Conservation (phyloP, 148 eudicot species). For the Tetragonia tetragonoides region DNA sequence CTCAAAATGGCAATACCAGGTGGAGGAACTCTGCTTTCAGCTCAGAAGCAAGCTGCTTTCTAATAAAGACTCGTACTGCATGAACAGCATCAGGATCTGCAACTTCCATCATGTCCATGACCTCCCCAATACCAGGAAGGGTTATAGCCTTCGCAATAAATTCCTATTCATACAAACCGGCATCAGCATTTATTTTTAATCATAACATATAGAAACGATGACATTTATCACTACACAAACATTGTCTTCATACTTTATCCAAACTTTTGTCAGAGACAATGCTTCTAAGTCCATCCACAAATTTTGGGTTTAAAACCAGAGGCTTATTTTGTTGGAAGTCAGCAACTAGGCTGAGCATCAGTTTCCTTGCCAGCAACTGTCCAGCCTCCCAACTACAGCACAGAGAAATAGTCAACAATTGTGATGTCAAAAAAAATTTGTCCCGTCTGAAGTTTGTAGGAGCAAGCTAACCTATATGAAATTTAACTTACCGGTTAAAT, state of each 20-base stretch:
- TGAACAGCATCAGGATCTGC: constrained; percentile 99
- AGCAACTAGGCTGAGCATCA: constrained; percentile 84
- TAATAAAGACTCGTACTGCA: constrained; percentile 76
- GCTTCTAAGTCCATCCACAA: constrained; percentile 72
- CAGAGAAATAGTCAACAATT: neutral
- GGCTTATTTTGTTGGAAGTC: constrained; percentile 83
- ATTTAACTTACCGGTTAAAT: constrained; percentile 72
- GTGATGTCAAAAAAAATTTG: neutral
- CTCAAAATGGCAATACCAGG: constrained; percentile 42
- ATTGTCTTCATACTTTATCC: constrained; percentile 59
- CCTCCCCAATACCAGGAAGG: constrained; percentile 89
- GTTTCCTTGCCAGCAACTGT: constrained; percentile 74
- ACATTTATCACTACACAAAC: neutral
- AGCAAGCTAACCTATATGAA: neutral
- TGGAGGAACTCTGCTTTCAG: constrained; percentile 60
- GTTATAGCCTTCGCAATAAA: constrained; percentile 86
- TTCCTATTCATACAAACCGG: constrained; percentile 43
- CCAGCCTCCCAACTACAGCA: constrained; percentile 93
- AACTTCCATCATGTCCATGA: constrained; percentile 96
- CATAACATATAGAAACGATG: neutral
- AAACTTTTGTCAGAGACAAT: constrained; percentile 62
- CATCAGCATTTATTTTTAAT: constrained; percentile 13
- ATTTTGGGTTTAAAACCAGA: constrained; percentile 63
- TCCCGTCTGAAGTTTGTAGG: neutral
- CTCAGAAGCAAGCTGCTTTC: constrained; percentile 81